A percentile compares a stretch with the other conserved stretches of the same genome.
These are phyloP conservation scores for Claviceps quebecensis DNA, from an alignment of 2,329 filamentous ascomycete genomes.

Conservation along the genomic window DNA sequence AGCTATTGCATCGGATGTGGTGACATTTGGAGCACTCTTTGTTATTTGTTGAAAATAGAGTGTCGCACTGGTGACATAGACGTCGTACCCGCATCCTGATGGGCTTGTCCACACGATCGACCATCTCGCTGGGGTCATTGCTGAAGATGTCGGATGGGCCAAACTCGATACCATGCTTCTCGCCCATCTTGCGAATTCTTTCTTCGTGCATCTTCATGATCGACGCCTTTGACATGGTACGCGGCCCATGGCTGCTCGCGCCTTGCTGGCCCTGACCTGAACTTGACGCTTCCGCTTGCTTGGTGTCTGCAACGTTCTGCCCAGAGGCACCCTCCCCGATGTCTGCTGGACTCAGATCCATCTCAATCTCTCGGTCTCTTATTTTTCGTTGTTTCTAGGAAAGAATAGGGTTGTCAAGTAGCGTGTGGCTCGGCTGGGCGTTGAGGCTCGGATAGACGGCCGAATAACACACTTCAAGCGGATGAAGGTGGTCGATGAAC, in stretches of 20 bases:
- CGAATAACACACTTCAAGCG: too few relatives aligned
- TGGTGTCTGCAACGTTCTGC: constrained; percentile 30
- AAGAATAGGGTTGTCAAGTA: too few relatives aligned
- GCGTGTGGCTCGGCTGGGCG: too few relatives aligned
- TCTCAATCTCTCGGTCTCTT: not conserved
- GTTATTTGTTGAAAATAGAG: constrained; percentile 58
- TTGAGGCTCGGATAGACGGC: too few relatives aligned
- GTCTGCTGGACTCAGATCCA: constrained; percentile 13
- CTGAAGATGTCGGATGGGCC: constrained; percentile 38
- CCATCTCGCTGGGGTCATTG: constrained; percentile 35
- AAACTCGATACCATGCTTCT: constrained; percentile 42
- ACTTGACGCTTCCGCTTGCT: constrained; percentile 20
- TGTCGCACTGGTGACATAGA: constrained; percentile 68
- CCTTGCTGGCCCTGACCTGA: constrained; percentile 11
- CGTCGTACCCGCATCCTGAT: constrained; percentile 67
- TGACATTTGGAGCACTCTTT: constrained; percentile 57
- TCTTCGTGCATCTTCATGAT: constrained; percentile 40
- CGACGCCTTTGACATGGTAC: constrained; percentile 26
- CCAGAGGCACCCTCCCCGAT: constrained; percentile 33
- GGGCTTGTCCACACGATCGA: constrained; percentile 56
- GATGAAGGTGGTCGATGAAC: too few relatives aligned
- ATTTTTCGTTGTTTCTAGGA: too few relatives aligned
- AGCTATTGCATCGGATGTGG: constrained; percentile 69
- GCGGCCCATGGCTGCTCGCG: constrained; percentile 13
- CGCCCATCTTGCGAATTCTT: constrained; percentile 39